Evolutionary conservation across 441 rosid species (phyloP), one percentile per base, ranked within the genome.

Genomic region (Melastoma candidum): DNA sequence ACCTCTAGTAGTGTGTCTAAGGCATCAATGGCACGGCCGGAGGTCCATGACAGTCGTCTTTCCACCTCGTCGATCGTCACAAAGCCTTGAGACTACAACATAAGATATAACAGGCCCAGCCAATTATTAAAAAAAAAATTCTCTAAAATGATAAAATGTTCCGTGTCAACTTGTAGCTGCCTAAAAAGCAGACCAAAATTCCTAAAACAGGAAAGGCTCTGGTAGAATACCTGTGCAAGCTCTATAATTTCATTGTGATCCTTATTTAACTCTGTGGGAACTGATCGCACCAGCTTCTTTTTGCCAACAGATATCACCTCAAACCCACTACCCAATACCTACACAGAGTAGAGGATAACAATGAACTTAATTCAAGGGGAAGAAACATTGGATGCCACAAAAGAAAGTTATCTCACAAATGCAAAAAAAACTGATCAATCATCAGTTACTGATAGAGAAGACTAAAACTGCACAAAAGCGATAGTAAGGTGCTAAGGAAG

Each of bases 201-300:
- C 41, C 41, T 3, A 49, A 11, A 59, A 49, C 32, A 44, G 44
- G 47, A 41, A 27, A 47, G 7, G 41, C 41, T 32, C 41, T 32
- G 41, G 41, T 32, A 47, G 14, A 14, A 26, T 32, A 79, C 88
- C 96, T 90, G 97, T 55, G 96, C 93, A 45, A 87, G 65, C 74
- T 87, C 95, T 76, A 90, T 60, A 60, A 90, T 82, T 65, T 75
- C 87, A 59, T 87, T 90, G 62, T 90, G 98, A 67, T 90, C 98
- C 76, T 80, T 85, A 77, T 90, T 87, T 64, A 87, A 69, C 71
- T 85, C 98, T 26, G 96, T 85, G 24, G 98, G 93, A 50, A 87
- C 95, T 50, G 96, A 87, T 49, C 95, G 84, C 59, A 85, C 77
- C 53, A 90, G 87, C 76, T 87, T 90, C 64, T 70, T 87, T 73